A percentile compares a stretch with the other conserved stretches of the same genome.
Conservation (phyloP, 2,329 filamentous ascomycete species). For the Fusarium fracticaudum region DNA sequence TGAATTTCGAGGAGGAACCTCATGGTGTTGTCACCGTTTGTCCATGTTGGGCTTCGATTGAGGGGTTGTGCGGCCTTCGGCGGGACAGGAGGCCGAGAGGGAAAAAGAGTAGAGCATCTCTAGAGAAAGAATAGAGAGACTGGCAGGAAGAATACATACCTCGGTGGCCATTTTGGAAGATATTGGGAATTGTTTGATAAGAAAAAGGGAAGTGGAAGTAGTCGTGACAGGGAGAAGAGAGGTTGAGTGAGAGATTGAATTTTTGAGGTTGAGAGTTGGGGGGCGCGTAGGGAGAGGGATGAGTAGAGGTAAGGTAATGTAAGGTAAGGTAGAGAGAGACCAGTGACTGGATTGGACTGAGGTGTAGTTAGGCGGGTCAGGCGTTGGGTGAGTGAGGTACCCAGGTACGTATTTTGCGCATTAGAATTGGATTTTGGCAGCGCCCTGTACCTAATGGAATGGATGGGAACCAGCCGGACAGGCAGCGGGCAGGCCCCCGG, state of each 20-base stretch:
- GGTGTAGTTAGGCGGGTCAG: slow-evolving; percentile 3
- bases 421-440: slow-evolving; percentile 9
- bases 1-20: slow-evolving; percentile 8
- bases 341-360: slow-evolving; percentile 25
- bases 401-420: slow-evolving; percentile 1
- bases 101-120: slow-evolving; percentile 32
- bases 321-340: slow-evolving; percentile 10
- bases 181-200: slow-evolving; percentile 34
- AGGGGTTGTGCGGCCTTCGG: slow-evolving; percentile 42
- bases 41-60: slow-evolving; percentile 35
- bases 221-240: slow-evolving; percentile 32
- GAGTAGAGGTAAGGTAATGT: slow-evolving; percentile 19
- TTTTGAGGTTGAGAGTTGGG: slow-evolving; percentile 44
- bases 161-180: slow-evolving; percentile 48
- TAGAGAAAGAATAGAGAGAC: slow-evolving; percentile 4
- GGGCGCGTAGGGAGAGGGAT: slow-evolving; percentile 41
- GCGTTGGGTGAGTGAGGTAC: not conserved
- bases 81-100: slow-evolving; percentile 32
- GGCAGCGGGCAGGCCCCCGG: not conserved
- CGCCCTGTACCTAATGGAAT: not conserved
- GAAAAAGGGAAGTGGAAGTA: slow-evolving; percentile 34
- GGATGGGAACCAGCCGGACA: not conserved
- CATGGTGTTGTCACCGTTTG: slow-evolving; percentile 21
- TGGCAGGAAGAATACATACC: slow-evolving; percentile 40
- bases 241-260: slow-evolving; percentile 36